Evolutionary conservation across 148 eudicot species (phyloP).

Genomic region (Cornus florida): DNA sequence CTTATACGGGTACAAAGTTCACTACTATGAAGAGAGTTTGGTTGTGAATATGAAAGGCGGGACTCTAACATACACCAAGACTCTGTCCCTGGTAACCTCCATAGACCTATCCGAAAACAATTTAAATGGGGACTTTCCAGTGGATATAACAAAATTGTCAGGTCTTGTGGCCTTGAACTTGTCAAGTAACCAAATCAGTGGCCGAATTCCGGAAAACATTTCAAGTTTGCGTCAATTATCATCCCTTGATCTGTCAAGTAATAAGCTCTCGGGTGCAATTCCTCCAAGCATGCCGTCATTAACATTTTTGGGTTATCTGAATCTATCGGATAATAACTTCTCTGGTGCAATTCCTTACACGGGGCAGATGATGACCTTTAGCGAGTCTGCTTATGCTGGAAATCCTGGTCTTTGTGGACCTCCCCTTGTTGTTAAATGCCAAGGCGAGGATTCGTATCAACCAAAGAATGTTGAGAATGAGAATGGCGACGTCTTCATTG

Average conservation of each 20-base stretch:
- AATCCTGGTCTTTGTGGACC: conserved; percentile 49
- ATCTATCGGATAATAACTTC: conserved; percentile 45
- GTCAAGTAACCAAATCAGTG: conserved; percentile 45
- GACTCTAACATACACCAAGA: no score
- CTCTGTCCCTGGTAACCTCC: no score
- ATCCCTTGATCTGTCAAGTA: no score
- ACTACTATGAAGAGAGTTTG: not conserved
- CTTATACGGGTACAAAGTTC: conserved; percentile 10
- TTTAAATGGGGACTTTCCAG: not conserved
- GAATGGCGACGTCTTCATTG: no score
- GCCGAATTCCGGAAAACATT: conserved; percentile 40
- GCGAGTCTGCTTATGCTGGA: conserved; percentile 29
- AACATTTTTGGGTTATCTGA: conserved; percentile 31
- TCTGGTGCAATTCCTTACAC: conserved; percentile 45
- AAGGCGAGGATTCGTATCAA: not conserved
- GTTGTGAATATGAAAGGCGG: conserved; percentile 30
- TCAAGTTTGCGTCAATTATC: conserved; percentile 19
- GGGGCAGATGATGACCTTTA: conserved; percentile 40
- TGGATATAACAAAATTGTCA: conserved; percentile 1
- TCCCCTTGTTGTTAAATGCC: conserved; percentile 24
- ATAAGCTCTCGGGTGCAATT: no score
- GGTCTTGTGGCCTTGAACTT: conserved; percentile 36
- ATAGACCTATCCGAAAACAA: conserved; percentile 43
- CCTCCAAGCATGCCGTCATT: conserved; percentile 43
- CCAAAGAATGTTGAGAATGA: no score